Percentiles rank a stretch among this genome's conserved stretches.
Conservation (phyloP, 768 basidiomycete species). For the Leccinum olivaceopallidum region DNA sequence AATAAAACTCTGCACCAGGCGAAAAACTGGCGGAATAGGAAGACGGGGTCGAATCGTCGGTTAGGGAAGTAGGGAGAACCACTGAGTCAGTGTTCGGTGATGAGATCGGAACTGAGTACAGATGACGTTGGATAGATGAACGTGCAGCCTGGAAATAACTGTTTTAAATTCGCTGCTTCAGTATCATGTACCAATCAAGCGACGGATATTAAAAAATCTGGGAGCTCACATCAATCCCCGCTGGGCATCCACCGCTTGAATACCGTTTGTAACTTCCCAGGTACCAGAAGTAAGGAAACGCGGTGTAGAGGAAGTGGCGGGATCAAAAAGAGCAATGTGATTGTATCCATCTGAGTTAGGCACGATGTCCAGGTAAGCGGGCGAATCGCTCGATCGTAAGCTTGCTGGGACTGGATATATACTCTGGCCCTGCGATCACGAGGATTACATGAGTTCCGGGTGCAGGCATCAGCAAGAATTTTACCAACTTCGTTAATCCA, state of each 20-base stretch:
- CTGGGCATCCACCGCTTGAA: conserved; percentile 68
- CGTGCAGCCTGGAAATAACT: conserved; percentile 91
- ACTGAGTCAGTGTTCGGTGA: conserved; percentile 35
- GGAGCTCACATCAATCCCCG: conserved; percentile 68
- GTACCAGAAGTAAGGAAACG: conserved; percentile 82
- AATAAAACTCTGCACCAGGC: conserved; percentile 81
- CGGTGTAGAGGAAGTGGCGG: conserved; percentile 66
- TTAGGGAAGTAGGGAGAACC: conserved; percentile 47
- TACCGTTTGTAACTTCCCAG: conserved; percentile 85
- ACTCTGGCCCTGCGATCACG: conserved; percentile 51
- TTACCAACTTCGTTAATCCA: conserved; percentile 87
- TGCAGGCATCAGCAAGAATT: conserved; percentile 4
- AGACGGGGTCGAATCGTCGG: conserved; percentile 50
- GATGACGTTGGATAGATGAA: conserved; percentile 79
- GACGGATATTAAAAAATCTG: conserved; percentile 34
- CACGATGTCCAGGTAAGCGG: conserved; percentile 89
- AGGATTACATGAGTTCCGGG: conserved; percentile 15
- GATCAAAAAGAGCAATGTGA: conserved; percentile 90
- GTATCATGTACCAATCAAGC: conserved; percentile 19
- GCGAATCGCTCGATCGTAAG: conserved; percentile 42
- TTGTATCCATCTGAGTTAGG: conserved; percentile 82
- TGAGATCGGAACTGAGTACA: conserved; percentile 81
- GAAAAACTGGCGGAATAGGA: conserved; percentile 77
- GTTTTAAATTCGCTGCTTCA: conserved; percentile 19
- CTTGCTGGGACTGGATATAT: conserved; percentile 56